Evolutionary conservation across 805 yeast species (phyloP).

Genomic region (Wickerhamomyces mucosus): DNA sequence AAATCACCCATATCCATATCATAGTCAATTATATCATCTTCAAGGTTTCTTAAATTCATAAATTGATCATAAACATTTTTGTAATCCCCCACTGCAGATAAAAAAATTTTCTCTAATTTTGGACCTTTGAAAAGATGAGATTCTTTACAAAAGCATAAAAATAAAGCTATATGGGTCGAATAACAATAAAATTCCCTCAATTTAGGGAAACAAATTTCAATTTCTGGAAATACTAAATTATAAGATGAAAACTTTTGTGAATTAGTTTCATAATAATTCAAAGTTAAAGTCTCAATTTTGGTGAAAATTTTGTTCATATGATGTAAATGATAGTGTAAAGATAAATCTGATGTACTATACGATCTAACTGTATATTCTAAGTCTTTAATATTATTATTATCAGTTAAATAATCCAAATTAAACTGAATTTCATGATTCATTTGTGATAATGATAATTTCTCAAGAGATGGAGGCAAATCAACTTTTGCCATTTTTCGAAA

Average conservation of each 20-base stretch:
- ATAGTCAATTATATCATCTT: not conserved
- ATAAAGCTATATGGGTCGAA: not conserved
- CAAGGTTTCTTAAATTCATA: not conserved
- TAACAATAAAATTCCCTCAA: not conserved
- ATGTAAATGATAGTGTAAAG: not conserved
- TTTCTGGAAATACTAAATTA: too few species aligned
- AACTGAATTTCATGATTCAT: not conserved
- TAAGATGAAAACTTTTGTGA: not conserved
- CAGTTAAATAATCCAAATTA: not conserved
- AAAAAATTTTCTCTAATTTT: not conserved
- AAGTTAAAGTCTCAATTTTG: not conserved
- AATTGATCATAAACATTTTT: not conserved
- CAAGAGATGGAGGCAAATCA: not conserved
- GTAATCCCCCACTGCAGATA: not conserved
- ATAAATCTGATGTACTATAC: not conserved
- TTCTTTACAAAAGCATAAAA: not conserved
- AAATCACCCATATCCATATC: not conserved
- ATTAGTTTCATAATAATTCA: not conserved
- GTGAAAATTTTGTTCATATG: not conserved
- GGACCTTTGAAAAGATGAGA: not conserved
- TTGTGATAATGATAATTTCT: not conserved
- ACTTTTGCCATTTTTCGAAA: too few species aligned
- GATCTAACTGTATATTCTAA: not conserved
- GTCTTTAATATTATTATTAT: not conserved
- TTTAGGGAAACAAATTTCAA: not conserved